Conservation (phyloP, 1,284 basidiomycete species). For the Marasmius sp. region DNA sequence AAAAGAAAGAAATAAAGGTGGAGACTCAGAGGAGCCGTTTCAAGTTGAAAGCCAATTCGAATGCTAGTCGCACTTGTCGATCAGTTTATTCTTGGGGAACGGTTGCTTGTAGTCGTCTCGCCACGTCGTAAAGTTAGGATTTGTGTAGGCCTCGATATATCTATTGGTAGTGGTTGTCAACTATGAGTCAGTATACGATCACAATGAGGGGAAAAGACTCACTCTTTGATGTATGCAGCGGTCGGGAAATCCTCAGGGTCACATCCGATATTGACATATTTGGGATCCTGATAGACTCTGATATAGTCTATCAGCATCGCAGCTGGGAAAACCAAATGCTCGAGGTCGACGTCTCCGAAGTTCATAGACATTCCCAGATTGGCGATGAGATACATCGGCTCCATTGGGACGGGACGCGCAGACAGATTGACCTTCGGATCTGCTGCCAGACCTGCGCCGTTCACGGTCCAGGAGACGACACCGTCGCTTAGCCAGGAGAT, state of each 20-base stretch:
- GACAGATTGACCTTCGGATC: constrained; percentile 54
- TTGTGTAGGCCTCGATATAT: constrained; percentile 24
- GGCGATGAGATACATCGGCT: constrained; percentile 69
- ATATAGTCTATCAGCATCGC: constrained; percentile 68
- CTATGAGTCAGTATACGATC: not conserved
- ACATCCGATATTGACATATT: constrained; percentile 64
- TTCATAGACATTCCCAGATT: constrained; percentile 70
- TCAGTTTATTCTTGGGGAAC: constrained; percentile 15
- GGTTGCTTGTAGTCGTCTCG: constrained; percentile 48
- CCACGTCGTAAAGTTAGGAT: constrained; percentile 9
- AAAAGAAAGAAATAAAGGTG: not conserved
- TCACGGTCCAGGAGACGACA: constrained; percentile 62
- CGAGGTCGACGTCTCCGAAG: constrained; percentile 57
- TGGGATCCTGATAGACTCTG: constrained; percentile 64
- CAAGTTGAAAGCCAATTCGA: not conserved
- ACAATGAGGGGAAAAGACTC: not conserved
- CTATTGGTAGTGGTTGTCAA: not conserved
- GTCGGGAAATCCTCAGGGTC: constrained; percentile 70
- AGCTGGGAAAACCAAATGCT: constrained; percentile 50
- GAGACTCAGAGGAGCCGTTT: not conserved
- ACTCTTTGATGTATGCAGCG: constrained; percentile 55
- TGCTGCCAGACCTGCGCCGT: constrained; percentile 57
- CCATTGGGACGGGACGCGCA: constrained; percentile 62
- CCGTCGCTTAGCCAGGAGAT: constrained; percentile 65
- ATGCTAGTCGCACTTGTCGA: constrained; percentile 22